Percentiles rank a stretch among this genome's conserved stretches.
Evolutionary conservation across 1,139 yeast genomes (phyloP).

Genomic region (Zygosaccharomyces pseudobailii): DNA sequence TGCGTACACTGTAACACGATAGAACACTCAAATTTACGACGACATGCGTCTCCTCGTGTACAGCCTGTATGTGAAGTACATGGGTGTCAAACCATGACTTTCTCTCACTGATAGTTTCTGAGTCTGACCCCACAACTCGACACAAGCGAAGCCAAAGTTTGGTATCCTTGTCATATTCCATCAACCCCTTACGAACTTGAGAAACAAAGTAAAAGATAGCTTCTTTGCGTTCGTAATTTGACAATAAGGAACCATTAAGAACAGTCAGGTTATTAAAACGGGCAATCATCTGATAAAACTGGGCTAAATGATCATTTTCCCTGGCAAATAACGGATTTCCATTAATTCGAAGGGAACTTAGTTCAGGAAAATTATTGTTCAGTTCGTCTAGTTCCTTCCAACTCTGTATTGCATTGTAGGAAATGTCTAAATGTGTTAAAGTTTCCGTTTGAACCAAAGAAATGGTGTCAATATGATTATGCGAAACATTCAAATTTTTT

Average conservation of each 20-base stretch:
- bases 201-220: conserved; percentile 67
- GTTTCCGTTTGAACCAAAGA: background rate
- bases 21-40: conserved; percentile 9
- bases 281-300: conserved; percentile 42
- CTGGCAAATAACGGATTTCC: conserved; percentile 47
- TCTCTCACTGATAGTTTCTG: too few species aligned
- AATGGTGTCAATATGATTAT: conserved; percentile 3
- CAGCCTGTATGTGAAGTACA: conserved; percentile 14
- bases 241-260: conserved; percentile 55
- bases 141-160: conserved; percentile 1
- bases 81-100: conserved; percentile 11
- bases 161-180: background rate
- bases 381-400: conserved; percentile 52
- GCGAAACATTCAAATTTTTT: conserved; percentile 7
- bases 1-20: conserved; percentile 19
- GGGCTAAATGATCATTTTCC: conserved; percentile 37
- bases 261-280: conserved; percentile 40
- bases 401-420: conserved; percentile 13
- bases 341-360: conserved; percentile 45
- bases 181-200: conserved; percentile 39
- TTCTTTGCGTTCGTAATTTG: conserved; percentile 47
- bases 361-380: conserved; percentile 35
- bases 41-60: conserved; percentile 4
- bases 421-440: conserved; percentile 13
- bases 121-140: background rate